Evolutionary conservation across 2,329 filamentous ascomycete species (phyloP).

Genomic region (Botrytis aclada): DNA sequence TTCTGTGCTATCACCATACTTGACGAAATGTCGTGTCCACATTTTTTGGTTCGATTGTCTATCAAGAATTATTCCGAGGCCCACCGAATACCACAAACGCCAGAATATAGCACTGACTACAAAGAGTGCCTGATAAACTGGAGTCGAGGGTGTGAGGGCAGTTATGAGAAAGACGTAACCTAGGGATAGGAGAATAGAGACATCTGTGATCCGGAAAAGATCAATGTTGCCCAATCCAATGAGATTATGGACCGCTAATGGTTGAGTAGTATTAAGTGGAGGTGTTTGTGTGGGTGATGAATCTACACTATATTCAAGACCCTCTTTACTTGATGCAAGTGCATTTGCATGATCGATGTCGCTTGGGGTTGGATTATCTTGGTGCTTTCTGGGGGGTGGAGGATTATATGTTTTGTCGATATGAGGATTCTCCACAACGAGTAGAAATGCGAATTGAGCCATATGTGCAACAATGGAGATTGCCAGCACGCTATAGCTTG

Average conservation of each 20-base stretch:
- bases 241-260: constrained; percentile 74
- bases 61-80: constrained; percentile 80
- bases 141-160: constrained; percentile 72
- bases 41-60: constrained; percentile 85
- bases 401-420: constrained; percentile 98
- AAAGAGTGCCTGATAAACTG: constrained; percentile 73
- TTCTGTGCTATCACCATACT: constrained; percentile 84
- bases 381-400: constrained; percentile 65
- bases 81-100: constrained; percentile 89
- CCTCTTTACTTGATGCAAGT: constrained; percentile 38
- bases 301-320: constrained; percentile 31
- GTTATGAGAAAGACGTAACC: constrained; percentile 73
- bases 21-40: constrained; percentile 97
- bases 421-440: constrained; percentile 91
- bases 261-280: constrained; percentile 46
- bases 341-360: constrained; percentile 40
- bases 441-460: constrained; percentile 89
- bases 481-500: constrained; percentile 95
- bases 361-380: constrained; percentile 31
- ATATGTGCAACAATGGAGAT: constrained; percentile 94
- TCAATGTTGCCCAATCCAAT: constrained; percentile 83
- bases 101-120: constrained; percentile 75
- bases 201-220: constrained; percentile 81
- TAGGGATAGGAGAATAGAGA: constrained; percentile 72
- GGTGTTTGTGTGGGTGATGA: constrained; percentile 20